Percentiles rank a stretch among this genome's conserved stretches.
These are phyloP conservation scores for Jatropha multifida DNA, from an alignment of 441 rosid genomes.

Conservation along the genomic window DNA sequence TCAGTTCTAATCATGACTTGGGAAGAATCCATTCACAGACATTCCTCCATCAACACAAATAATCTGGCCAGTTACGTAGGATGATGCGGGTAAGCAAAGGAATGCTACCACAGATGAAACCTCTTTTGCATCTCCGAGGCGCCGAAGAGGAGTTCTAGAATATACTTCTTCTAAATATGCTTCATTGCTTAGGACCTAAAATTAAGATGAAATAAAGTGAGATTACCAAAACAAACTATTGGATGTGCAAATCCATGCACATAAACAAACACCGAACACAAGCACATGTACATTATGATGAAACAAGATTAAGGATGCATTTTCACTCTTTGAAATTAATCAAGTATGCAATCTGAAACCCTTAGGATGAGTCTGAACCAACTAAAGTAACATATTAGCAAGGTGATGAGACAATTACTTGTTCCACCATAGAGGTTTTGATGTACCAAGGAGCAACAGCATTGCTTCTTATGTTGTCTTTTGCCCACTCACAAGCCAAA, in stretches of 20 bases:
- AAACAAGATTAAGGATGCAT: neutral
- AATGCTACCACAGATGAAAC: slow-evolving; percentile 72
- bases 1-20: slow-evolving; percentile 35
- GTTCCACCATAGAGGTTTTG: slow-evolving; percentile 69
- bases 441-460: slow-evolving; percentile 80
- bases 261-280: no score
- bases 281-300: neutral
- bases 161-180: slow-evolving; percentile 51
- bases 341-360: neutral
- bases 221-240: neutral
- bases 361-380: neutral
- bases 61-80: slow-evolving; percentile 80
- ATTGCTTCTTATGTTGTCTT: slow-evolving; percentile 77
- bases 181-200: slow-evolving; percentile 56
- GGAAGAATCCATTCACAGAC: slow-evolving; percentile 61
- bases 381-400: neutral
- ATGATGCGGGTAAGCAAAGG: slow-evolving; percentile 79
- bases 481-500: slow-evolving; percentile 91
- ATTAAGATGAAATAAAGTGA: neutral
- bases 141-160: slow-evolving; percentile 69
- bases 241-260: neutral
- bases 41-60: slow-evolving; percentile 78
- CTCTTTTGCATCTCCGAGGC: slow-evolving; percentile 75
- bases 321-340: neutral
- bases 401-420: slow-evolving; percentile 38